Conservation (phyloP, 2,329 filamentous ascomycete genomes). For the Cyphellophora europaea region DNA sequence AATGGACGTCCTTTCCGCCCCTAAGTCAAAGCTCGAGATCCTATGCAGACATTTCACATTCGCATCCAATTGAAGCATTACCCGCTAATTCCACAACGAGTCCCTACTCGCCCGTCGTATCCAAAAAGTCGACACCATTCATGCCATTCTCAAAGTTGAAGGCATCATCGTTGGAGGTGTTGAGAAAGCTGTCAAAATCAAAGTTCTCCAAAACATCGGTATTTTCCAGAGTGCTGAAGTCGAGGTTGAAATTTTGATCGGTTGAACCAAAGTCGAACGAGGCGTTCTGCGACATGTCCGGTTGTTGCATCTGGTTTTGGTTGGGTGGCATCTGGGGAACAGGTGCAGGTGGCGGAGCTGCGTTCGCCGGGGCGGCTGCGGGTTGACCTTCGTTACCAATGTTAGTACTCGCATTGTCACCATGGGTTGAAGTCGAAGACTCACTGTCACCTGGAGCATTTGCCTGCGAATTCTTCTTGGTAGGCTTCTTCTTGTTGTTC, state of each 20-base stretch:
- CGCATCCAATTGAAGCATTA: no score
- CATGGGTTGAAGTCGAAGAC: slow-evolving; percentile 39
- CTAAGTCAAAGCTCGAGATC: no score
- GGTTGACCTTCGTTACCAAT: slow-evolving; percentile 24
- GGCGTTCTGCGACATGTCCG: slow-evolving; percentile 14
- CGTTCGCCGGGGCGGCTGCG: slow-evolving; percentile 17
- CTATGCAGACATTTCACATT: no score
- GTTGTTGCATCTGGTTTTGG: slow-evolving; percentile 19
- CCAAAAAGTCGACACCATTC: slow-evolving; percentile 26
- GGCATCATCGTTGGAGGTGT: slow-evolving; percentile 40
- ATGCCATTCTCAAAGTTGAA: slow-evolving; percentile 35
- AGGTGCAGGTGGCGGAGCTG: slow-evolving; percentile 27
- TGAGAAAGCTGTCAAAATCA: slow-evolving; percentile 59
- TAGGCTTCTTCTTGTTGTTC: slow-evolving; percentile 31
- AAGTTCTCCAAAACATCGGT: slow-evolving; percentile 44
- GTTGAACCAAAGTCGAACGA: slow-evolving; percentile 12
- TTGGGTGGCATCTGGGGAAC: slow-evolving; percentile 20
- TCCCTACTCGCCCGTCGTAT: slow-evolving; percentile 15
- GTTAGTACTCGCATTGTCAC: slow-evolving; percentile 37
- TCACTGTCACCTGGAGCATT: slow-evolving; percentile 36
- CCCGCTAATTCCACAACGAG: slow-evolving; percentile 2
- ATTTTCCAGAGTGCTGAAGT: slow-evolving; percentile 35
- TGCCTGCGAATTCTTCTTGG: slow-evolving; percentile 32
- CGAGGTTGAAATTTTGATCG: slow-evolving; percentile 17
- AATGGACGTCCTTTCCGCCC: no score